Conservation (phyloP, 2,329 filamentous ascomycete species). For the Botryotinia calthae region DNA sequence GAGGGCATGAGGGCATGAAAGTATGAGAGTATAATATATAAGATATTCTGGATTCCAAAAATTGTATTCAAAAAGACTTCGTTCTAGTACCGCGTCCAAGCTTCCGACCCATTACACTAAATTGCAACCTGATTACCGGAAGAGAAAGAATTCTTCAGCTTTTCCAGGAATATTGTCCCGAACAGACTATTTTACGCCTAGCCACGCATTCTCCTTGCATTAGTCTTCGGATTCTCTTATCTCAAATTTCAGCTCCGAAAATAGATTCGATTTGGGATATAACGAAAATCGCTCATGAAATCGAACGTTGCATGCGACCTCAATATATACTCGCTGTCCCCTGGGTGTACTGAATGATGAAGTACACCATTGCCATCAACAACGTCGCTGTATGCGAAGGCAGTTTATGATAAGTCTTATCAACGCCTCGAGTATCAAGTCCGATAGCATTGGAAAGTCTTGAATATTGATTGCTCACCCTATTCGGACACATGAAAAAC, state of each 20-base stretch:
- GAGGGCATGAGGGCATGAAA: slow-evolving; percentile 1
- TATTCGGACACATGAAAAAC: slow-evolving; percentile 12
- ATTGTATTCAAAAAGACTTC: neutral
- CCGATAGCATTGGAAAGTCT: neutral
- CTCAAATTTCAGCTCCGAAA: slow-evolving; percentile 13
- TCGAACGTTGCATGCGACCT: neutral
- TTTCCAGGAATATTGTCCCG: neutral
- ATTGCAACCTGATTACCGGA: slow-evolving; percentile 6
- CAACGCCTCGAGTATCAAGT: neutral
- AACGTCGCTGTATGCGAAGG: slow-evolving; percentile 3
- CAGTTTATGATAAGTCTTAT: neutral
- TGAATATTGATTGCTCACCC: neutral
- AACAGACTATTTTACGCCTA: neutral
- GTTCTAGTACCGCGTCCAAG: neutral
- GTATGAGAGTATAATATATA: too few relatives aligned
- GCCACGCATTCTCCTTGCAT: neutral
- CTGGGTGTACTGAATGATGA: neutral
- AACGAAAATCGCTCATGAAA: neutral
- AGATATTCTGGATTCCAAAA: neutral
- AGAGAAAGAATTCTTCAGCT: slow-evolving; percentile 7
- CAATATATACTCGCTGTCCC: neutral
- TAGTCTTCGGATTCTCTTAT: slow-evolving; percentile 11
- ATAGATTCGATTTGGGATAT: slow-evolving; percentile 3
- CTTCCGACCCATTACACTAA: slow-evolving; percentile 3
- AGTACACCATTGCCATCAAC: slow-evolving; percentile 7